A percentile compares a stretch with the other conserved stretches of the same genome.
Evolutionary conservation across 73 alveolate species (phyloP).

Genomic region (Symbiodinium natans): DNA sequence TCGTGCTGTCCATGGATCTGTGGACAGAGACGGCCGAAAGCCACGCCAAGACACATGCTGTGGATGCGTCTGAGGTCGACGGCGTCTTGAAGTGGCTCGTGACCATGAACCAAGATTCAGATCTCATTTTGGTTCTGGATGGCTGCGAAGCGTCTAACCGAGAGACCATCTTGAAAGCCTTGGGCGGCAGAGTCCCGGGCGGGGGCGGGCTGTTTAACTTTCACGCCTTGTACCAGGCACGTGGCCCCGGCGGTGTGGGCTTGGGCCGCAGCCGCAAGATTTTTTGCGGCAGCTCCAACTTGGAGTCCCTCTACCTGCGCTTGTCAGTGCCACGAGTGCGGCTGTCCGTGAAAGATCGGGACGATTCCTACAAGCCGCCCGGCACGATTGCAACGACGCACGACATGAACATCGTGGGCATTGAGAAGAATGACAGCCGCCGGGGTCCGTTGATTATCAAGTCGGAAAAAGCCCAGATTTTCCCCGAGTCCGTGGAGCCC

Average conservation of each 20-base stretch:
- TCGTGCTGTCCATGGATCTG: background rate
- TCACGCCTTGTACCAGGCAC: background rate
- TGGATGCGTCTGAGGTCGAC: background rate
- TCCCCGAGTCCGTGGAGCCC: too few relatives aligned
- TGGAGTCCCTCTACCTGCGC: background rate
- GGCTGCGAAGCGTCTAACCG: background rate
- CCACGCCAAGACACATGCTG: background rate
- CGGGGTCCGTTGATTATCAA: too few relatives aligned
- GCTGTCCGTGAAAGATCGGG: background rate
- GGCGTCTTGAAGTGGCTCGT: background rate
- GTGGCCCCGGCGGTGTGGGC: background rate
- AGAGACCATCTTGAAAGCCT: background rate
- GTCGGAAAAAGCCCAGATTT: too few relatives aligned
- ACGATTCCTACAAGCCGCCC: background rate
- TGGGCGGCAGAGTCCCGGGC: background rate
- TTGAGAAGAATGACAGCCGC: too few relatives aligned
- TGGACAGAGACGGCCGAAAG: background rate
- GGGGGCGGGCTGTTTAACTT: conserved; percentile 13
- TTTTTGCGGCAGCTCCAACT: background rate
- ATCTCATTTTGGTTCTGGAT: background rate
- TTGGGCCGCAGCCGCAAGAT: background rate
- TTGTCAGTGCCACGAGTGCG: background rate
- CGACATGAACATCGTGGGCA: too few relatives aligned
- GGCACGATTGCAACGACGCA: too few relatives aligned
- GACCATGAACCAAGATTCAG: background rate